phyloP scores from a whole-genome alignment of 257 asterid genomes.

The Solanum chilense region DNA sequence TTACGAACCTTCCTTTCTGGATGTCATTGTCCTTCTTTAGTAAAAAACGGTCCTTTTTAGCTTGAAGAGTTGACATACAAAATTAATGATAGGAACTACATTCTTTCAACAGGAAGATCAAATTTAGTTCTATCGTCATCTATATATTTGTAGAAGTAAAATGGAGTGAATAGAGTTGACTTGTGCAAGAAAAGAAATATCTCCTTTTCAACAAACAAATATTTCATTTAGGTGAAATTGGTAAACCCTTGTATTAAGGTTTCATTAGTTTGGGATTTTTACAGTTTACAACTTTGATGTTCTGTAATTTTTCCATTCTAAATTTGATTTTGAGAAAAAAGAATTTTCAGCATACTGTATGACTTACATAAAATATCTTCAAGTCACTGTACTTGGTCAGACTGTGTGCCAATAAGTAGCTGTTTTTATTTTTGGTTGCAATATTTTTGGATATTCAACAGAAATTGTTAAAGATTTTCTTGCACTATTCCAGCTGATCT shows the following conservation, averaged over 20 bases:
- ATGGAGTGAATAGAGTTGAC: neutral
- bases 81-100: neutral
- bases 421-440: neutral
- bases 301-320: neutral
- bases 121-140: neutral
- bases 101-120: neutral
- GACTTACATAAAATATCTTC: neutral
- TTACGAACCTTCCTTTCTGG: neutral
- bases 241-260: neutral
- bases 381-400: neutral
- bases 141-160: neutral
- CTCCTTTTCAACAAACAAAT: neutral
- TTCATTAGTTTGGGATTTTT: neutral
- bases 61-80: neutral
- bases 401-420: neutral
- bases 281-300: neutral
- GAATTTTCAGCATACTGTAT: neutral
- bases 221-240: neutral
- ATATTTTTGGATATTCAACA: neutral
- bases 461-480: neutral
- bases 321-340: neutral
- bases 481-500: conserved; percentile 58
- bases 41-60: neutral
- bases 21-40: neutral
- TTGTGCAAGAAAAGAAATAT: neutral